Conservation (phyloP, 2,329 filamentous ascomycete species). For the Teratosphaeria viscida region DNA sequence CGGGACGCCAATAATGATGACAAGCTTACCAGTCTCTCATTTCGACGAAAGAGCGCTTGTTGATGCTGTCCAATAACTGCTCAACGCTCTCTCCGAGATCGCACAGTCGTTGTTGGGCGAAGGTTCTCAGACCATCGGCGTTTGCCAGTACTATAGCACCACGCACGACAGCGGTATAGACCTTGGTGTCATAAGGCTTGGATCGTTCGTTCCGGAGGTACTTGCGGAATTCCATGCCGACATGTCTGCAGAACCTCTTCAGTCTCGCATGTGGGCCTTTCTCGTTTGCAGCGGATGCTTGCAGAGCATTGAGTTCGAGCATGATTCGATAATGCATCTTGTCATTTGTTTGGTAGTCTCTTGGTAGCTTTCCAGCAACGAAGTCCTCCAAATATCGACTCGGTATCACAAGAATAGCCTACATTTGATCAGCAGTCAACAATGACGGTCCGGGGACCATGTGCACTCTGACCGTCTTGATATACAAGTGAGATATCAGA, state of each 20-base stretch:
- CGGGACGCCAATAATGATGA: not conserved
- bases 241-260: not conserved
- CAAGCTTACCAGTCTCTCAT: not conserved
- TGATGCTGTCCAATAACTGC: not conserved
- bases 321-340: not conserved
- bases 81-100: not conserved
- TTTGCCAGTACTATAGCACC: not conserved
- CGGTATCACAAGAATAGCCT: not conserved
- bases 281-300: not conserved
- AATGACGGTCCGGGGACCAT: not conserved
- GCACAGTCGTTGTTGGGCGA: not conserved
- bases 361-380: not conserved
- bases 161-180: not conserved
- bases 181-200: not conserved
- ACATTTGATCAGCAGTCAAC: not conserved
- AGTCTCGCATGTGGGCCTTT: not conserved
- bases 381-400: not conserved
- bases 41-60: not conserved
- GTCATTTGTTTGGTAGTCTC: not conserved
- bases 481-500: not conserved
- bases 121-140: no score
- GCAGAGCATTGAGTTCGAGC: not conserved
- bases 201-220: no score
- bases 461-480: no score
- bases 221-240: not conserved